phyloP scores from a whole-genome alignment of 768 basidiomycete species.

The Tephrocybe rancida region DNA sequence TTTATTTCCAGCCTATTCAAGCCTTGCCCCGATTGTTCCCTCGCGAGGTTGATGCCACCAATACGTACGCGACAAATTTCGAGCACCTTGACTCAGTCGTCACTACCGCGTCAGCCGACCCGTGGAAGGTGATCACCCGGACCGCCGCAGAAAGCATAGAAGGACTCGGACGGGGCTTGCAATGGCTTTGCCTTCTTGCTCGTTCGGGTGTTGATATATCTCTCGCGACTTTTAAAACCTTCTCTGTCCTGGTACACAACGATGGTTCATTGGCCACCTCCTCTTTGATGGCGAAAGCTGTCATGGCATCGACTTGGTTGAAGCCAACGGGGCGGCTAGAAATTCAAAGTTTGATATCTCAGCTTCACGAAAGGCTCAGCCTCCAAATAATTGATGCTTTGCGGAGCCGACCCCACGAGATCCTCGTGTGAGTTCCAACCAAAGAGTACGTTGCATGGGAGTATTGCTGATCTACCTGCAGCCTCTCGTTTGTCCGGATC shows the following conservation, averaged over 20 bases:
- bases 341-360: constrained; percentile 51
- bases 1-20: constrained; percentile 43
- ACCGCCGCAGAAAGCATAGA: constrained; percentile 42
- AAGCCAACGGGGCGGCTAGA: constrained; percentile 60
- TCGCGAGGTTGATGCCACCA: constrained; percentile 46
- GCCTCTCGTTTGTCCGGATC: constrained; percentile 57
- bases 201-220: constrained; percentile 69
- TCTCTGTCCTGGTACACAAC: constrained; percentile 40
- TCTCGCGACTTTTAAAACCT: constrained; percentile 47
- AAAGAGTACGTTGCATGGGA: too few relatives aligned
- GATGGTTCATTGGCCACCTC: constrained; percentile 45
- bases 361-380: constrained; percentile 47
- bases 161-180: constrained; percentile 49
- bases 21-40: constrained; percentile 62
- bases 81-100: constrained; percentile 30
- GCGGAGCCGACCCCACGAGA: too few relatives aligned
- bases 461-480: too few relatives aligned
- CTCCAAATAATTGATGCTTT: constrained; percentile 40
- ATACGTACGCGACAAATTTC: constrained; percentile 38
- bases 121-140: constrained; percentile 53
- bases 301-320: constrained; percentile 63
- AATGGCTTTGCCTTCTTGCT: constrained; percentile 64
- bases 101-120: constrained; percentile 43
- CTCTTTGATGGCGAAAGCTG: constrained; percentile 52
- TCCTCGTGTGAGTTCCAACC: too few relatives aligned